Evolutionary conservation across 1,284 basidiomycete genomes (phyloP).

Genomic region (Ceratobasidium sp.): DNA sequence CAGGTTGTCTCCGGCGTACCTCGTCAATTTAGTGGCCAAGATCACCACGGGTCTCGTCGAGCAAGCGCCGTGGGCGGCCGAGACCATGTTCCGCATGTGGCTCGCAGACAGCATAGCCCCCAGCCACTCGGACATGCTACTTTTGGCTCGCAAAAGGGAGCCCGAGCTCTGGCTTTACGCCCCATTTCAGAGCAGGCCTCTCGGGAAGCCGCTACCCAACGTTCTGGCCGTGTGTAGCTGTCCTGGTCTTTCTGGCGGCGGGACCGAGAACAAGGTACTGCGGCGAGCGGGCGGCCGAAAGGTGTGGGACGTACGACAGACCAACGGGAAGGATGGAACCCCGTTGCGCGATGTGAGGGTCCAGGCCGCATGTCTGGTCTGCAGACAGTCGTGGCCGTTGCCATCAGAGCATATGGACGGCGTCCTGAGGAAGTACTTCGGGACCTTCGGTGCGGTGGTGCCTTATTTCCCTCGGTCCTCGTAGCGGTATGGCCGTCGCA

Average conservation of each 20-base stretch:
- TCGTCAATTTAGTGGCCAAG: neutral
- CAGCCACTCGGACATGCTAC: conserved; percentile 3
- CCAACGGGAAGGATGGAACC: neutral
- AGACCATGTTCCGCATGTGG: neutral
- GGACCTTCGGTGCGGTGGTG: neutral
- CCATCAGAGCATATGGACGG: neutral
- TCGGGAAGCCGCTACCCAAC: conserved; percentile 4
- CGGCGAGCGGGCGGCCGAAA: neutral
- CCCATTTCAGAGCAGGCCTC: conserved; percentile 10
- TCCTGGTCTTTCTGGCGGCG: neutral
- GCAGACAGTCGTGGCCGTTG: conserved; percentile 6
- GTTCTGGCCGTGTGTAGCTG: neutral
- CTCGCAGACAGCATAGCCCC: neutral
- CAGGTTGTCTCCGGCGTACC: conserved; percentile 1
- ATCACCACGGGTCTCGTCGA: neutral
- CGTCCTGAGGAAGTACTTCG: neutral
- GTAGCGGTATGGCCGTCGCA: too few relatives aligned
- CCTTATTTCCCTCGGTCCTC: conserved; percentile 30
- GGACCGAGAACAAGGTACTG: neutral
- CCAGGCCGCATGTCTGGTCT: neutral
- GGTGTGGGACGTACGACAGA: conserved; percentile 12
- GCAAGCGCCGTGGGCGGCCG: neutral
- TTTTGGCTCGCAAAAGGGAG: neutral
- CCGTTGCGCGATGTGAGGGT: neutral
- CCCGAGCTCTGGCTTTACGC: conserved; percentile 23